A percentile compares a stretch with the other conserved stretches of the same genome.
phyloP scores from a whole-genome alignment of 495 filamentous ascomycete species.

The Aspergillus leporis region DNA sequence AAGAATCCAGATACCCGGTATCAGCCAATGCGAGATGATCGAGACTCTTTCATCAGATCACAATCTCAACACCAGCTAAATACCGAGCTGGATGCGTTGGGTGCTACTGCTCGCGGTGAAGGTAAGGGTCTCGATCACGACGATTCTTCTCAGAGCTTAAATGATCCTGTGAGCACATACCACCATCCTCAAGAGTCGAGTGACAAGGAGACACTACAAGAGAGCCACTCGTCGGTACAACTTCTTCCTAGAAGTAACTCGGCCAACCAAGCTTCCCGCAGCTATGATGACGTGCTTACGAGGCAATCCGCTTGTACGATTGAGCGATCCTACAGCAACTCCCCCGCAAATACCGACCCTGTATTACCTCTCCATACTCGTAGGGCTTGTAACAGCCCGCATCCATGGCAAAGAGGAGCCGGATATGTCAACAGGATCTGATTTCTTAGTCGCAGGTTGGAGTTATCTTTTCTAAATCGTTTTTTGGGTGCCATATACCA shows the following conservation, averaged over 20 bases:
- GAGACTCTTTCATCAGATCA: conserved; percentile 95
- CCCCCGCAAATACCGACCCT: neutral
- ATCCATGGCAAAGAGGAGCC: neutral
- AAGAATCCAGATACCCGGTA: conserved; percentile 96
- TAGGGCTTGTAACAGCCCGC: neutral
- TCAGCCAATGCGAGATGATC: conserved; percentile 92
- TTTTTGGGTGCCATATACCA: neutral
- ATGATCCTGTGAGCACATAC: neutral
- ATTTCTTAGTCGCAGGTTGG: neutral
- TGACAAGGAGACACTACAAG: neutral
- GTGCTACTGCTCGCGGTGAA: conserved; percentile 84
- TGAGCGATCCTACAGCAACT: neutral
- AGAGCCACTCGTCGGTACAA: neutral
- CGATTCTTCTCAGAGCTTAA: neutral
- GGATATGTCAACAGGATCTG: neutral
- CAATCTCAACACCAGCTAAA: conserved; percentile 67
- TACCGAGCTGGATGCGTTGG: conserved; percentile 88
- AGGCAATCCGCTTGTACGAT: neutral
- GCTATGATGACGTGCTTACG: neutral
- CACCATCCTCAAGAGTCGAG: neutral
- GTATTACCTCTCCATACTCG: neutral
- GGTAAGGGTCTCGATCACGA: neutral
- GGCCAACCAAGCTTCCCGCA: neutral
- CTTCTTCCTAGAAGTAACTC: neutral
- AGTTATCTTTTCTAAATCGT: neutral